Evolutionary conservation across 2,329 filamentous ascomycete genomes (phyloP), one percentile per base, ranked within the genome.

Genomic region (Teratosphaeria gauchensis): DNA sequence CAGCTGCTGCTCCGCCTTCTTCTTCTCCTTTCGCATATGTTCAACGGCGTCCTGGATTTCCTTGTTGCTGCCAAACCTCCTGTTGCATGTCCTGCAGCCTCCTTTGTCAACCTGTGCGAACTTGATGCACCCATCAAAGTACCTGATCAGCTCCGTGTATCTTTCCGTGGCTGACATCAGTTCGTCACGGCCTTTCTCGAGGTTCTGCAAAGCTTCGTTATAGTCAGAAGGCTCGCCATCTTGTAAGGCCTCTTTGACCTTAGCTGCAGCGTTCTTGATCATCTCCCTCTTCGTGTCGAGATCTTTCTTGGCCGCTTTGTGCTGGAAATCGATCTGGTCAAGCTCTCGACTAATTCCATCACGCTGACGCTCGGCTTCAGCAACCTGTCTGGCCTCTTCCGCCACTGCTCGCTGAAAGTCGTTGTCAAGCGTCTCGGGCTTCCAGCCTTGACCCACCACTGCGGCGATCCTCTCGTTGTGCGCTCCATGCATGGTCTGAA

Each of bases 401-500:
- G 83, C 78, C 8, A 90, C 66, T 2, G 81, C 78, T 2, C 77
- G 74, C 64, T 94, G 85, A 63, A 89, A 95, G 28, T 85, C 81
- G 46, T 78, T 70, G 52, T 95, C 90, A 11, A 97, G 72, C 0
- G 80, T 87, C 14, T 84, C 79, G 4, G 86, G 78, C 28, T 84
- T 77, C 91, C 91, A 96, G 0, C 80, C 78, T 6, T 71, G 62
- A 30, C 85, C 84, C 33, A 97, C 66, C 11, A 89, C 72, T 5
- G 79, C 76, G 12, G 82, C 79, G 24, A 99, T 78, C 64, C 88
- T 88, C 35, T 86, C 79, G 55, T 81, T 82, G 78, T 95, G 90
- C 0, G 90, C 90, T 54, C 79, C 84, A 62, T 79, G 83, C 76
- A 96, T 84, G 0, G 89, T 94, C 8, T 91, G 82, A 2, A 97